Conservation (phyloP, 768 basidiomycete genomes). For the Rhodotorula babjevae region DNA sequence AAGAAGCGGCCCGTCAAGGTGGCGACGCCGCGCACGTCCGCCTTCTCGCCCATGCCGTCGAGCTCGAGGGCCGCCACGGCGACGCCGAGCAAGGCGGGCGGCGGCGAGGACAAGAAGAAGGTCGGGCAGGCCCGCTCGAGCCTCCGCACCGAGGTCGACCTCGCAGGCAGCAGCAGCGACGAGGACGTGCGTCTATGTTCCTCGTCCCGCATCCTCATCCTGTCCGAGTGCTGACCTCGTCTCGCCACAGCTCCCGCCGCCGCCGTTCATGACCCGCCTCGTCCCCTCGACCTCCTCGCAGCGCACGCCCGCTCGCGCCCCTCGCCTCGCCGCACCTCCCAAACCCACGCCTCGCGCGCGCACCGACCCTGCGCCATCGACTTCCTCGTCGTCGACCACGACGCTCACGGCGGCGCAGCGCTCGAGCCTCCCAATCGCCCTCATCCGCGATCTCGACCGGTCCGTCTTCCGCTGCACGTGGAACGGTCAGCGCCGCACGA, state of each 20-base stretch:
- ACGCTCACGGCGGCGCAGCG: slow-evolving; percentile 17
- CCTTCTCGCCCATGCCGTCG: not conserved
- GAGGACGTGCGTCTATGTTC: not conserved
- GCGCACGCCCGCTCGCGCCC: not conserved
- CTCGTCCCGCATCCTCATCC: no score
- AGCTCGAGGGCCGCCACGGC: not conserved
- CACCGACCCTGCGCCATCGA: not conserved
- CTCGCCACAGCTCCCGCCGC: not conserved
- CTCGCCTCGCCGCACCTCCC: not conserved
- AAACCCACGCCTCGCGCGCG: not conserved
- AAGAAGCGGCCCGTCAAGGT: slow-evolving; percentile 23
- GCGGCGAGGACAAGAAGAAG: not conserved
- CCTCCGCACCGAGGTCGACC: slow-evolving; percentile 10
- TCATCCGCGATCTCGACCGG: slow-evolving; percentile 32
- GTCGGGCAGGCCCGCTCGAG: not conserved
- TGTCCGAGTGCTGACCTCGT: no score
- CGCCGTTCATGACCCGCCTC: not conserved
- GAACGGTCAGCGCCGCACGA: not conserved
- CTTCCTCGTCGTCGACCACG: not conserved
- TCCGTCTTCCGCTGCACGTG: slow-evolving; percentile 31
- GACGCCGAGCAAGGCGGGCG: not conserved
- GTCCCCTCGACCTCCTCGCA: not conserved
- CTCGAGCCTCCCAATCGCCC: slow-evolving; percentile 2
- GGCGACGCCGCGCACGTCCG: not conserved
- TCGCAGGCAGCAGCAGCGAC: slow-evolving; percentile 27